A percentile compares a stretch with the other conserved stretches of the same genome.
Conservation (phyloP, 2,329 filamentous ascomycete species). For the Aspergillus persii region DNA sequence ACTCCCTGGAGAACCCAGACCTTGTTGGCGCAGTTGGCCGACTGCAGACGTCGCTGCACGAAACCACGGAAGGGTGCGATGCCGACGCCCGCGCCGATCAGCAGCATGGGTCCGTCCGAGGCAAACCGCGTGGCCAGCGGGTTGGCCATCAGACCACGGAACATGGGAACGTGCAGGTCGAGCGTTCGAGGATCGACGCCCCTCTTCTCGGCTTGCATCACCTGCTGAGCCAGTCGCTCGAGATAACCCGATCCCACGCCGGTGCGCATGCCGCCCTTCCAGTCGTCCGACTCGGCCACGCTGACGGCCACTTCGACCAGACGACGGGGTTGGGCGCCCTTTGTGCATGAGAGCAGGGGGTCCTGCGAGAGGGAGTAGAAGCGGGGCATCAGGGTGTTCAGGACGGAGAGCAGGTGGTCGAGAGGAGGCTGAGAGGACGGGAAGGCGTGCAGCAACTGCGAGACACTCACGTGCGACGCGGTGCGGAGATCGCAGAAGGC, state of each 20-base stretch:
- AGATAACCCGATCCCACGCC: conserved; percentile 93
- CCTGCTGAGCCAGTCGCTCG: conserved; percentile 74
- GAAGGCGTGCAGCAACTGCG: conserved; percentile 87
- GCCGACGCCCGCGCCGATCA: conserved; percentile 94
- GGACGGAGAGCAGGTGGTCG: conserved; percentile 72
- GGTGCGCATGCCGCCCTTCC: conserved; percentile 68
- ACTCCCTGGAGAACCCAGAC: conserved; percentile 95
- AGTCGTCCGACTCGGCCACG: conserved; percentile 82
- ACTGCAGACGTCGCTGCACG: conserved; percentile 88
- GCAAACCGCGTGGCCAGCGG: conserved; percentile 89
- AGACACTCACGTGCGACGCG: conserved; percentile 77
- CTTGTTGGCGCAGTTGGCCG: conserved; percentile 95
- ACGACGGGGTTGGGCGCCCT: conserved; percentile 69
- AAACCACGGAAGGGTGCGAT: conserved; percentile 98
- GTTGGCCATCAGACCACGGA: conserved; percentile 97
- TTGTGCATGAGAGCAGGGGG: conserved; percentile 73
- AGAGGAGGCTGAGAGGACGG: conserved; percentile 86
- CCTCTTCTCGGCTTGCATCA: conserved; percentile 64
- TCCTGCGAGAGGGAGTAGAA: conserved; percentile 99
- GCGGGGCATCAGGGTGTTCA: conserved; percentile 90
- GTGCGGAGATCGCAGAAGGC: conserved; percentile 93
- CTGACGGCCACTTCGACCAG: conserved; percentile 96
- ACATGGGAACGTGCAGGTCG: conserved; percentile 86
- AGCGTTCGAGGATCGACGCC: conserved; percentile 53
- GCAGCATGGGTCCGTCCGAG: conserved; percentile 91